Evolutionary conservation across 108 stramenopile genomes (phyloP), one percentile per base, ranked within the genome.

Genomic region (Aurantiochytrium sp.): DNA sequence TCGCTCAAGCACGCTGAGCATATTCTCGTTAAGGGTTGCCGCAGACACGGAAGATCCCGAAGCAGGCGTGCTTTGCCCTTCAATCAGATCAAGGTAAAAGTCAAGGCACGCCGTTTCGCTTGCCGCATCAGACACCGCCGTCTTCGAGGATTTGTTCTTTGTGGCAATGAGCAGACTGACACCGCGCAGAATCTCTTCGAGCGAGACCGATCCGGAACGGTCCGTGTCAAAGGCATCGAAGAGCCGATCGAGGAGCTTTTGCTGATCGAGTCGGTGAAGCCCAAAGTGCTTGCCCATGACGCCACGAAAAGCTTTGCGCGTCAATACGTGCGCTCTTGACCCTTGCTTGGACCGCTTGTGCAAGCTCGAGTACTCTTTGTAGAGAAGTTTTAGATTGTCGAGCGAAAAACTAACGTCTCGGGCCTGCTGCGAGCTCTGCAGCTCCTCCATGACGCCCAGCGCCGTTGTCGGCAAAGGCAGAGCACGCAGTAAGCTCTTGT

Each of bases 211-310:
- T 12, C 51, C n/a, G 6, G 49, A 53, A 47, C 28, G 76, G 76
- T 83, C 76, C n/a, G 76, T 83, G 76, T 83, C 76, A 4, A 83
- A 83, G n/a, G 76, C 51, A 53, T 83, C 76, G 28, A 83, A 83
- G 49, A 83, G 51, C 6, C 76, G 76, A 35, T 83, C 76, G 43
- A 83, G 23, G 23, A 83, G 76, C 23, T 83, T 83, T 53, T 53
- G 76, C 51, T 83, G 49, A 23, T 83, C 76, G 25, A 83, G 76
- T 6, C 76, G 76, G n/a, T 8, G 6, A 14, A 83, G 76, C n/a
- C 76, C 76, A 83, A 83, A 83, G 76, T 83, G 76, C 28, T 83
- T 83, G 51, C 76, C 76, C 76, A 83, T 83, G 51, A 83, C 28
- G 51, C 51, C 43, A 2, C 76, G 45, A 53, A 83, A 83, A 16